Evolutionary conservation across 169 alveolate species (phyloP).

Genomic region (Cryptosporidium viatorum): DNA sequence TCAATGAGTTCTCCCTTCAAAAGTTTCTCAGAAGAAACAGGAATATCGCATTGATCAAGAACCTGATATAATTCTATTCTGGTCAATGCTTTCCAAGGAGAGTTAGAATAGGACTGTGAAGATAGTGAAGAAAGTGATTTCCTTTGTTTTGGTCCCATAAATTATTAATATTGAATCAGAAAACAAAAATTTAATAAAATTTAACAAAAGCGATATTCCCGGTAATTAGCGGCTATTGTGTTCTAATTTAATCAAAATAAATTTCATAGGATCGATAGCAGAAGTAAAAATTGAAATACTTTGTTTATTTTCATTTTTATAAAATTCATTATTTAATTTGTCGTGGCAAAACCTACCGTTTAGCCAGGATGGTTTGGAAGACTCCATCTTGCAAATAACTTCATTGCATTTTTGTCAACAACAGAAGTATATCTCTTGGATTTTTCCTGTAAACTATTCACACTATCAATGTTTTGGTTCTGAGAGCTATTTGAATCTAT

Average conservation of each 20-base stretch:
- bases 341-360: neutral
- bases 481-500: neutral
- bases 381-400: slow-evolving; percentile 72
- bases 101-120: slow-evolving; percentile 27
- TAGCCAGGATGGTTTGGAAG: slow-evolving; percentile 25
- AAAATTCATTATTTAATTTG: neutral
- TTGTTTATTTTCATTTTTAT: neutral
- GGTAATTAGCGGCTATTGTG: neutral
- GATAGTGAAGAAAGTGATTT: slow-evolving; percentile 21
- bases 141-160: slow-evolving; percentile 58
- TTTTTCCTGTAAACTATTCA: neutral
- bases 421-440: slow-evolving; percentile 37
- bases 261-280: neutral
- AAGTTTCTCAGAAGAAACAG: slow-evolving; percentile 32
- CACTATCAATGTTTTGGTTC: neutral
- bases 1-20: slow-evolving; percentile 49
- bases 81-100: slow-evolving; percentile 65
- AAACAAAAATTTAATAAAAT: neutral
- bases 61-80: slow-evolving; percentile 40
- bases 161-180: neutral
- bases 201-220: neutral
- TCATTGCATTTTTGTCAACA: slow-evolving; percentile 56
- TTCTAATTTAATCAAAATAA: neutral
- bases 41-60: slow-evolving; percentile 34
- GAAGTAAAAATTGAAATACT: neutral